Evolutionary conservation across 108 stramenopile species (phyloP), one percentile per base, ranked within the genome.

Genomic region (Asterionellopsis glacialis): DNA sequence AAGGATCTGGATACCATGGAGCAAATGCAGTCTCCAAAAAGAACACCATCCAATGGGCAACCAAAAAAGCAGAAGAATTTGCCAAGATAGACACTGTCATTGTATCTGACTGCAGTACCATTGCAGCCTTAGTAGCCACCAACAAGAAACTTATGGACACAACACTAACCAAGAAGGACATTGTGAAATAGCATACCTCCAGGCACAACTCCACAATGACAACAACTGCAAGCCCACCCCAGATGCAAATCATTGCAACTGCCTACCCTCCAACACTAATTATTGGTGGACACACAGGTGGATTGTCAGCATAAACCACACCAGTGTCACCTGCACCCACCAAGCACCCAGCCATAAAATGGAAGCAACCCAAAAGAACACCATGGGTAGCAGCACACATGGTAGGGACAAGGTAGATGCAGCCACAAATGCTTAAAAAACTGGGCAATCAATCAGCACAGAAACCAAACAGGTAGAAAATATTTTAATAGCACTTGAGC

Each of bases 271-370:
- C 14, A 28, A 57, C 13, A 16, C 11, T 11, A n/a, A 11, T 18
- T 65, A 65, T 40, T 65, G 64, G 39, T 65, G 64, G 64, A 25
- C 56, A 11, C 64, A 65, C 42, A 59, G 64, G 9, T n/a, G 19
- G 49, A 39, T 18, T 56, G 60, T 21, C 59, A 50, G 0, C 39
- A 27, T 13, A 23, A 42, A 0, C 24, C 63, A 61, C 45, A 58
- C 65, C 59, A 67, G 65, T 33, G 10, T 7, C 12, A 59, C 33
- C 11, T 67, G 65, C 59, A 48, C 43, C 26, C 61, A 59, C 23
- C 42, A 24, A 21, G 7, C 14, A 4, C 42, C 26, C 19, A 61
- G 65, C 18, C 65, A 67, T 48, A 43, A 60, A 38, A 39, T 12
- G 10, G 24, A n/a, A 7, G 65, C 65, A 9, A 67, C 65, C 25